Evolutionary conservation across 2,329 filamentous ascomycete genomes (phyloP).

Genomic region (Neopestalotiopsis sp.): DNA sequence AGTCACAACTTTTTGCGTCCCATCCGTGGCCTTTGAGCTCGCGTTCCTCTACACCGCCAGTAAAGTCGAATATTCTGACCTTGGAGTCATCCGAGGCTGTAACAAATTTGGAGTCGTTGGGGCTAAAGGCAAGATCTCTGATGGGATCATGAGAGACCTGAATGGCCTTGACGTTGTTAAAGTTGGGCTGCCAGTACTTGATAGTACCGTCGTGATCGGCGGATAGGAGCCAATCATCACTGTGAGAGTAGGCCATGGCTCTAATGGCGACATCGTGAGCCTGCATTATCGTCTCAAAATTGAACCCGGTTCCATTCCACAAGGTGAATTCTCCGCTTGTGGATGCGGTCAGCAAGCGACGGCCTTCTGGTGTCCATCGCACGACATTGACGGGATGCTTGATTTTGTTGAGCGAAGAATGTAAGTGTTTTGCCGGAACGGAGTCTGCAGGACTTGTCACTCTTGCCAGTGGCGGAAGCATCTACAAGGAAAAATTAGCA

Average conservation of each 20-base stretch:
- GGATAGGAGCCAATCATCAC: constrained; percentile 95
- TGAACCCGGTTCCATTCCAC: constrained; percentile 99
- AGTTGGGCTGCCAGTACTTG: constrained; percentile 99
- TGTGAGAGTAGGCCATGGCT: constrained; percentile 87
- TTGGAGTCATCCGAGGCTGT: constrained; percentile 94
- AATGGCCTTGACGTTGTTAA: constrained; percentile 97
- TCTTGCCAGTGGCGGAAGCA: constrained; percentile 83
- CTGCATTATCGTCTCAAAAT: constrained; percentile 99
- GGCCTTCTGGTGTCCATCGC: constrained; percentile 95
- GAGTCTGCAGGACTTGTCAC: constrained; percentile 79
- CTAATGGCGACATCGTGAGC: constrained; percentile 90
- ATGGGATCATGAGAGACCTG: constrained; percentile 90
- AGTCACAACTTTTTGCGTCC: constrained; percentile 97
- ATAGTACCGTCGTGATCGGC: constrained; percentile 93
- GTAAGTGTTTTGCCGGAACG: constrained; percentile 91
- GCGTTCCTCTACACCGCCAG: constrained; percentile 80
- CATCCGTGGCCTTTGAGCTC: constrained; percentile 92
- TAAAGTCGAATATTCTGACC: constrained; percentile 96
- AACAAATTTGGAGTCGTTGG: constrained; percentile 93
- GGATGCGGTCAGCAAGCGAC: constrained; percentile 87
- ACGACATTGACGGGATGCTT: constrained; percentile 98
- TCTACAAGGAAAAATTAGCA: constrained; percentile 54
- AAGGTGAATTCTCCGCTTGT: constrained; percentile 97
- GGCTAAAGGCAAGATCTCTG: constrained; percentile 89
- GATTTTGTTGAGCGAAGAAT: constrained; percentile 98